Evolutionary conservation across 2,329 filamentous ascomycete species (phyloP).

Genomic region (Epichloe festucae): DNA sequence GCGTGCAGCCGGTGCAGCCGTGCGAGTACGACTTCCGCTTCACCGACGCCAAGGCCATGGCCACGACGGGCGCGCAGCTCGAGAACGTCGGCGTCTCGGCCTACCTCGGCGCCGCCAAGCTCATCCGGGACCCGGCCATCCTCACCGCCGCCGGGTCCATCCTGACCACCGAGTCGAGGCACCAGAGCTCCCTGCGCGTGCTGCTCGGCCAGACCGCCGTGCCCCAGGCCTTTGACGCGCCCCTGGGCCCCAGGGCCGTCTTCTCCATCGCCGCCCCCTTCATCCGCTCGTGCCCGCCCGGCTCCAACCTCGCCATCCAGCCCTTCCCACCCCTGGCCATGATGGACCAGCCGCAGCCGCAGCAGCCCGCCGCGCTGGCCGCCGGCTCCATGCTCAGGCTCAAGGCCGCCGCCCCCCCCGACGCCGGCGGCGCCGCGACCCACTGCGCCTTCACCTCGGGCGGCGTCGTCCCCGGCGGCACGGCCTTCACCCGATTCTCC

Average conservation of each 20-base stretch:
- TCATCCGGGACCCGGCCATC: conserved; percentile 45
- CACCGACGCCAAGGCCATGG: conserved; percentile 52
- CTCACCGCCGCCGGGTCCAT: conserved; percentile 57
- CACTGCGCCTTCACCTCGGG: conserved; percentile 58
- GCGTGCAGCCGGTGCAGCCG: conserved; percentile 51
- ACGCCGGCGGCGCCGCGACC: conserved; percentile 23
- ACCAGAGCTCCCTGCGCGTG: conserved; percentile 59
- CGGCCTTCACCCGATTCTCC: conserved; percentile 45
- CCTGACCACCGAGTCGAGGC: conserved; percentile 59
- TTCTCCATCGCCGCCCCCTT: conserved; percentile 64
- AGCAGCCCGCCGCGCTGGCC: conserved; percentile 21
- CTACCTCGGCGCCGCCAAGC: conserved; percentile 56
- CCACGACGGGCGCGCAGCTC: conserved; percentile 55
- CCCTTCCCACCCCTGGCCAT: conserved; percentile 47
- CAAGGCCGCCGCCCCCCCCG: conserved; percentile 27
- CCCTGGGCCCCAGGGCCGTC: conserved; percentile 54
- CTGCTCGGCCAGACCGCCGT: conserved; percentile 45
- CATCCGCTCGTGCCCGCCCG: conserved; percentile 56
- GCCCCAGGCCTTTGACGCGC: conserved; percentile 56
- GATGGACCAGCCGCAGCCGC: conserved; percentile 11
- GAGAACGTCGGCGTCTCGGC: conserved; percentile 65
- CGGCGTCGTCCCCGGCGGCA: conserved; percentile 40
- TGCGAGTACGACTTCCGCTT: conserved; percentile 64
- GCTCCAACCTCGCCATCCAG: conserved; percentile 49
- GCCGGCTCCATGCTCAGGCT: conserved; percentile 23